Percentiles rank a stretch among this genome's conserved stretches.
Conservation (phyloP, 495 filamentous ascomycete genomes). For the Penicillium manginii region DNA sequence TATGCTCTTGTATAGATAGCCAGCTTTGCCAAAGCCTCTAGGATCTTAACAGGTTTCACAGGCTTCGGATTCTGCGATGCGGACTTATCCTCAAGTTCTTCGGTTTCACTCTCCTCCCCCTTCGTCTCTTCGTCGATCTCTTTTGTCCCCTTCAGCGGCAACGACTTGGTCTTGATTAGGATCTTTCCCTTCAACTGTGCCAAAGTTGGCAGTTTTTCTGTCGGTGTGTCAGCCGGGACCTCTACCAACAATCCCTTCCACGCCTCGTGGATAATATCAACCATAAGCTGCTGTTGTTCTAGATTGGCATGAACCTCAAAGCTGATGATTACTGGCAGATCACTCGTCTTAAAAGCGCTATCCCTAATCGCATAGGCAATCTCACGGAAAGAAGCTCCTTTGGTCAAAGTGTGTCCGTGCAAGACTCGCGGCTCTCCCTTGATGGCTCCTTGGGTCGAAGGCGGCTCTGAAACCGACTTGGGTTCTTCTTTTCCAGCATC, state of each 20-base stretch:
- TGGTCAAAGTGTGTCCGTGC: constrained; percentile 90
- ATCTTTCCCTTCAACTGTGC: constrained; percentile 74
- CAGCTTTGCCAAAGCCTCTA: constrained; percentile 70
- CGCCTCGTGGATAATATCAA: constrained; percentile 80
- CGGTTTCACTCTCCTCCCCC: constrained; percentile 21
- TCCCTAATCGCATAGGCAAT: constrained; percentile 82
- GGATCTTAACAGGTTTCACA: constrained; percentile 69
- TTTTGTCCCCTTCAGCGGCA: constrained; percentile 32
- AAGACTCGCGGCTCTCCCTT: constrained; percentile 74
- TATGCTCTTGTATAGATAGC: constrained; percentile 84
- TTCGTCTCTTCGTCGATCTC: constrained; percentile 35
- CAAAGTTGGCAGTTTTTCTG: constrained; percentile 63
- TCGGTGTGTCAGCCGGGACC: constrained; percentile 48
- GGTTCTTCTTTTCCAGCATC: background rate
- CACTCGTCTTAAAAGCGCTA: constrained; percentile 71
- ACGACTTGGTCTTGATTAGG: constrained; percentile 87
- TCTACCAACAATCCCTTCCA: constrained; percentile 75
- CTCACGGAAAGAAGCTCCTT: constrained; percentile 79
- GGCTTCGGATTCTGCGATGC: constrained; percentile 15
- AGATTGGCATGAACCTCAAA: constrained; percentile 82
- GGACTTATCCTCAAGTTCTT: constrained; percentile 16
- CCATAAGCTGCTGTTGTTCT: constrained; percentile 85
- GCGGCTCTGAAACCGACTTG: constrained; percentile 4
- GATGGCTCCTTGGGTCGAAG: constrained; percentile 16
- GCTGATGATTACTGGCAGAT: constrained; percentile 85